Conservation (phyloP, 768 basidiomycete species). For the Leccinum barrowsii region DNA sequence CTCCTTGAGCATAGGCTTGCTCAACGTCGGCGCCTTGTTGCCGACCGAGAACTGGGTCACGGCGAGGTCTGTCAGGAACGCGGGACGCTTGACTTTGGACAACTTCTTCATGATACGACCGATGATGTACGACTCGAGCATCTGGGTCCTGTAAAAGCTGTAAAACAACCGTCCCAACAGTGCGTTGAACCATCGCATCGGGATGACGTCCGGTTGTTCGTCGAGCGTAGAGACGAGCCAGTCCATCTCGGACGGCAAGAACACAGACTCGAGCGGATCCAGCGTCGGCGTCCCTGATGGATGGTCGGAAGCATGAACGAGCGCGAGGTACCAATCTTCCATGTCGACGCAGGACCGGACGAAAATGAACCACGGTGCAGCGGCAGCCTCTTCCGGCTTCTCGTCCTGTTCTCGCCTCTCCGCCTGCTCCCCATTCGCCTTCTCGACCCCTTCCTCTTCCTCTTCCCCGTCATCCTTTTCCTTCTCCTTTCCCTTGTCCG, state of each 20-base stretch:
- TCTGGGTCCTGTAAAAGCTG: slow-evolving; percentile 81
- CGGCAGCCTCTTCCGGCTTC: slow-evolving; percentile 41
- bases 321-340: slow-evolving; percentile 94
- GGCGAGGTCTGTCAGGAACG: slow-evolving; percentile 78
- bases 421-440: neutral
- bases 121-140: slow-evolving; percentile 82
- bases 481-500: slow-evolving; percentile 19
- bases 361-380: slow-evolving; percentile 91
- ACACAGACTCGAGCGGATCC: slow-evolving; percentile 58
- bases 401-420: slow-evolving; percentile 19
- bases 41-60: slow-evolving; percentile 91
- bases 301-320: slow-evolving; percentile 70
- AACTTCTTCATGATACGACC: slow-evolving; percentile 90
- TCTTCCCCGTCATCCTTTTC: neutral
- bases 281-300: slow-evolving; percentile 62
- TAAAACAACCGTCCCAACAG: slow-evolving; percentile 91
- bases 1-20: slow-evolving; percentile 98
- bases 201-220: slow-evolving; percentile 92
- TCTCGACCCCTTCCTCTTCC: neutral
- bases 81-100: slow-evolving; percentile 84
- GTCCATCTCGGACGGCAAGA: slow-evolving; percentile 76
- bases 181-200: slow-evolving; percentile 97
- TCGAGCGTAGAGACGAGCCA: slow-evolving; percentile 82
- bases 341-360: slow-evolving; percentile 84
- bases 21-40: slow-evolving; percentile 76